Conservation (phyloP, 73 alveolate species). For the Uronychia setigera region DNA sequence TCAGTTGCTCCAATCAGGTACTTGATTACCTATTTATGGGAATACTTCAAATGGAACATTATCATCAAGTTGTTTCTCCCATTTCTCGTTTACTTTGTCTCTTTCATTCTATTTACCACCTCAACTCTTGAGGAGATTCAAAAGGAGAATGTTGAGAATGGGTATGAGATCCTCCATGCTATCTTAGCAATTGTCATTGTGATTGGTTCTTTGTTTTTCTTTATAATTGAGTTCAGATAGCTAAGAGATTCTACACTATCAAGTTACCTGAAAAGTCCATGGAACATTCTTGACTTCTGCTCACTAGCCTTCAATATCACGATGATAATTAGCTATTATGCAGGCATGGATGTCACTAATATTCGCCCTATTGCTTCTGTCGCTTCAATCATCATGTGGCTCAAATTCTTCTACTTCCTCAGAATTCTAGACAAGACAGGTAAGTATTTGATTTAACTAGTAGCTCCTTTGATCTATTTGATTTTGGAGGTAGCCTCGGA, state of each 20-base stretch:
- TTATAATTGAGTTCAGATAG: background rate
- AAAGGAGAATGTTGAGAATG: background rate
- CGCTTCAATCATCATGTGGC: constrained; percentile 32
- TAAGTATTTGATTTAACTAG: no score
- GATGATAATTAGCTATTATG: constrained; percentile 1
- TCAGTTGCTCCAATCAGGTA: constrained; percentile 8
- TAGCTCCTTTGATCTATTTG: constrained; percentile 38
- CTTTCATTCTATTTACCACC: constrained; percentile 15
- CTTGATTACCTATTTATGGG: constrained; percentile 36
- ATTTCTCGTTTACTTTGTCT: constrained; percentile 14
- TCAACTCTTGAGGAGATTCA: constrained; percentile 15
- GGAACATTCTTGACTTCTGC: constrained; percentile 19
- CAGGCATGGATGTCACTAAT: background rate
- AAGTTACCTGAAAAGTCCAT: background rate
- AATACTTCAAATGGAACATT: constrained; percentile 22
- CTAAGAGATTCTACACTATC: background rate
- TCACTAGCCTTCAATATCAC: constrained; percentile 21
- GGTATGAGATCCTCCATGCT: background rate
- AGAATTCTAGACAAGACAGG: constrained; percentile 27
- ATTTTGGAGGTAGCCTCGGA: constrained; percentile 12
- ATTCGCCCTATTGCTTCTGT: constrained; percentile 31
- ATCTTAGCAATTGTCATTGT: background rate
- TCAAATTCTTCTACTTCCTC: constrained; percentile 24
- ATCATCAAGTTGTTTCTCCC: constrained; percentile 22
- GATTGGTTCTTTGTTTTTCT: background rate